phyloP scores from a whole-genome alignment of 2,329 filamentous ascomycete genomes.

The Paraphaeosphaeria sporulosa region DNA sequence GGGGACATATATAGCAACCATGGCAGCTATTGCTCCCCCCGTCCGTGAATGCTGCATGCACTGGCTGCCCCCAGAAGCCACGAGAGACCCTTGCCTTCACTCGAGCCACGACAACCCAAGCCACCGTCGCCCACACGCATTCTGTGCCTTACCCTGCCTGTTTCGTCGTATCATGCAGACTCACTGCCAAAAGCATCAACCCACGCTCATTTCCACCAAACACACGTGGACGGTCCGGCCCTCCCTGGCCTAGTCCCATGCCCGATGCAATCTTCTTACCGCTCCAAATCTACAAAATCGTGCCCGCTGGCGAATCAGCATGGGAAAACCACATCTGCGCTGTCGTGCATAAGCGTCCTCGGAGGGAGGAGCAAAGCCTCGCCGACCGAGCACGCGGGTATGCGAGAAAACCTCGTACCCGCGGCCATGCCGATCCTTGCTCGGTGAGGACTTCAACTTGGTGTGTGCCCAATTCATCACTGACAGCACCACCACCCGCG shows the following conservation, averaged over 20 bases:
- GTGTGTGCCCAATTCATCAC: background rate
- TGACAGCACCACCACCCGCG: background rate
- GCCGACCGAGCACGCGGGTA: constrained; percentile 13
- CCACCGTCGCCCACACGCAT: background rate
- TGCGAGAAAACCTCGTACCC: constrained; percentile 7
- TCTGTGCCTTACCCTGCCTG: background rate
- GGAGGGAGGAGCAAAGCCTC: constrained; percentile 15
- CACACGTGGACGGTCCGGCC: constrained; percentile 17
- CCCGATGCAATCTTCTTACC: constrained; percentile 25
- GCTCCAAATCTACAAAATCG: constrained; percentile 26
- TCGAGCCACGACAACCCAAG: constrained; percentile 15
- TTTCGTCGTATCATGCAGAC: constrained; percentile 3
- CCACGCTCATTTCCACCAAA: constrained; percentile 21
- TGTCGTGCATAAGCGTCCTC: constrained; percentile 26
- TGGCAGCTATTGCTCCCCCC: background rate
- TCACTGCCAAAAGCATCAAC: constrained; percentile 8
- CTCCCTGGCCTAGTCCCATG: constrained; percentile 9
- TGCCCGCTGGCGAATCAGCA: constrained; percentile 19
- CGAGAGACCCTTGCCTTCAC: constrained; percentile 1
- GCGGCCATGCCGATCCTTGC: constrained; percentile 11
- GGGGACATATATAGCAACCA: background rate
- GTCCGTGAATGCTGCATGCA: background rate
- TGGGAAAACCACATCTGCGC: background rate
- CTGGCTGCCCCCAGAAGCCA: background rate
- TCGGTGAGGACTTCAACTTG: constrained; percentile 10